Evolutionary conservation across 257 asterid species (phyloP), one percentile per base, ranked within the genome.

Genomic region (Scutellaria galericulata): DNA sequence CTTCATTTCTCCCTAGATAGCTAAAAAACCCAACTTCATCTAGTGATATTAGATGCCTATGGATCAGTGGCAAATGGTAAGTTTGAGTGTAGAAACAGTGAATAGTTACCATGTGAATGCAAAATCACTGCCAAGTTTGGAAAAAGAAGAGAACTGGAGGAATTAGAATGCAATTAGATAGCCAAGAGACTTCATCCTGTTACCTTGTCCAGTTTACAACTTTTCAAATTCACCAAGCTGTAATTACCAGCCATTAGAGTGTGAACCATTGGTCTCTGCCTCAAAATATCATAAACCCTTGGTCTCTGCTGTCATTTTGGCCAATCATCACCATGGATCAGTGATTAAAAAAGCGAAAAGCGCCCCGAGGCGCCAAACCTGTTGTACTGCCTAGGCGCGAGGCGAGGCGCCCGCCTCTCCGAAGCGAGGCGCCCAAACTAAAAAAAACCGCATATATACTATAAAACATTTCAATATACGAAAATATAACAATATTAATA

Each of bases 21-120:
- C 39, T 47, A 48, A 42, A 70, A 0, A 31, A 58, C 27, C 48
- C 9, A 37, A 15, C 60, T 15, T 37, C 44, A 40, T 62, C 7
- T 39, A 62, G 53, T 61, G 63, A 72, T 61, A 13, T 11, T 48
- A 42, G 62, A 65, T 60, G 66, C 40, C 75, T 60, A 8, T 68
- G 41, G 7, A 41, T 44, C 47, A 15, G 39, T 27, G 42, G 42
- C n/a, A 35, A 20, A 60, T 5, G 51, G 42, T 63, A 24, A 57
- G 45, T 9, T 68, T 67, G 42, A 45, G 37, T n/a, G 39, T 44
- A 66, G 58, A 66, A 42, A 27, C 52, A 66, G 46, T 41, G 10
- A 14, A 39, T 65, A 37, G 6, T 56, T 56, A 22, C 47, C 53
- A 15, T 5, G 6, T 6, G 4, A 12, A 20, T 18, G 74, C 24